A percentile compares a stretch with the other conserved stretches of the same genome.
phyloP scores from a whole-genome alignment of 257 asterid species.

The Eucommia ulmoides region DNA sequence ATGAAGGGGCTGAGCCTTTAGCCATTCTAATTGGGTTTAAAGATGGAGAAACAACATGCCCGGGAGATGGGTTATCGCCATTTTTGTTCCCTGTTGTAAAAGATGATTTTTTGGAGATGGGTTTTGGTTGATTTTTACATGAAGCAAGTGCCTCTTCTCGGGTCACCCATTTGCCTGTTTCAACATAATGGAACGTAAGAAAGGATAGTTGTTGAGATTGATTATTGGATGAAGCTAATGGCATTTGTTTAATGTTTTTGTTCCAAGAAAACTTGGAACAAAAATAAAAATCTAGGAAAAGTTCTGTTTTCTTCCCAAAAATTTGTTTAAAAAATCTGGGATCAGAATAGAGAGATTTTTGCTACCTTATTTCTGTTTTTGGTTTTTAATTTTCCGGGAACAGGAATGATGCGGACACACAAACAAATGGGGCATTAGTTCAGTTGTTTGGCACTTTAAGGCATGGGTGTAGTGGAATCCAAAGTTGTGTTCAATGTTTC shows the following conservation, averaged over 20 bases:
- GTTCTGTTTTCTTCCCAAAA: not conserved
- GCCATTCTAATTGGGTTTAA: slow-evolving; percentile 56
- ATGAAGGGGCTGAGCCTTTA: slow-evolving; percentile 69
- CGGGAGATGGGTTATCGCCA: slow-evolving; percentile 49
- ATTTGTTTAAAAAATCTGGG: not conserved
- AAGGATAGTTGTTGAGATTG: not conserved
- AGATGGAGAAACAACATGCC: slow-evolving; percentile 57
- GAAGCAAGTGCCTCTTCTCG: slow-evolving; percentile 74
- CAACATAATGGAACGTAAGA: not conserved
- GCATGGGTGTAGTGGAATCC: no score
- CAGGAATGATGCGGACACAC: no score
- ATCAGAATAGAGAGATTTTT: no score
- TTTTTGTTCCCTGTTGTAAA: slow-evolving; percentile 23
- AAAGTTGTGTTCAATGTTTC: no score
- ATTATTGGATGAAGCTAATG: no score
- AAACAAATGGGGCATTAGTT: no score
- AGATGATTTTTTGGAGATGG: slow-evolving; percentile 28
- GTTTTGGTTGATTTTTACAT: slow-evolving; percentile 36
- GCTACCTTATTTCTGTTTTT: no score
- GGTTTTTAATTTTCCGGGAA: no score
- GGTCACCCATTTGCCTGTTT: slow-evolving; percentile 85
- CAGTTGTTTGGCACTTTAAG: no score
- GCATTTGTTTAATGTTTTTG: not conserved
- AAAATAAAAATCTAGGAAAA: no score
- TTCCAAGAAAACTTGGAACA: no score